Conservation (phyloP, 176 grass and related monocot genomes). For the Oryza nivara region DNA sequence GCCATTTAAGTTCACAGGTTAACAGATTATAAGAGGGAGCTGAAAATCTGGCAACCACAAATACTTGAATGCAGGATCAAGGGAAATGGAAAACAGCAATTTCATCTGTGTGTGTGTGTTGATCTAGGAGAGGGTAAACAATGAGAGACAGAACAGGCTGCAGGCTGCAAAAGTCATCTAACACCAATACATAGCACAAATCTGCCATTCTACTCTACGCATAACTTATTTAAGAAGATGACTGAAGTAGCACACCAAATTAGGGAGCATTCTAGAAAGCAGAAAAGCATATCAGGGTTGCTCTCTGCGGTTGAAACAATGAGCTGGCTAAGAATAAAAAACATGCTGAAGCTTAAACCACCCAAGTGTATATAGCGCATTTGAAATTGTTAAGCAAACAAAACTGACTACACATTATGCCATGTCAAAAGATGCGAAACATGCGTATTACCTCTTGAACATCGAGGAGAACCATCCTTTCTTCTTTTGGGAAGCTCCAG, state of each 20-base stretch:
- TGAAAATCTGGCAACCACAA: background rate
- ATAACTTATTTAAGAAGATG: background rate
- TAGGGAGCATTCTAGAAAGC: background rate
- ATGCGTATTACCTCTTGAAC: constrained; percentile 72
- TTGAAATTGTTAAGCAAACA: background rate
- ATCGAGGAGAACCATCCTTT: constrained; percentile 93
- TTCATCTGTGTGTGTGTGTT: too few species aligned
- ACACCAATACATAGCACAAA: background rate
- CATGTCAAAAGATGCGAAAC: background rate
- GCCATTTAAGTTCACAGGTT: background rate
- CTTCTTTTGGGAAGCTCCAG: constrained; percentile 55
- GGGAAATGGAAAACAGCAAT: too few species aligned
- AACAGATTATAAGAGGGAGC: background rate
- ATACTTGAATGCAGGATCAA: background rate
- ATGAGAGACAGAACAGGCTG: background rate
- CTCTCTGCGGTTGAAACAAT: background rate
- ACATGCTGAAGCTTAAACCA: background rate
- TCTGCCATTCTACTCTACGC: background rate
- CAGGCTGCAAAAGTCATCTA: background rate
- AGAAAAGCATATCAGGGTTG: background rate
- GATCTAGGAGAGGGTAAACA: background rate
- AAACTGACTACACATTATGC: background rate
- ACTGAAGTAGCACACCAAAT: background rate
- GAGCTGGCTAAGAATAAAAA: background rate
- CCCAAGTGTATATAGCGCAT: background rate